Conservation (phyloP, 1,284 basidiomycete genomes). For the Ustilago trichophora region DNA sequence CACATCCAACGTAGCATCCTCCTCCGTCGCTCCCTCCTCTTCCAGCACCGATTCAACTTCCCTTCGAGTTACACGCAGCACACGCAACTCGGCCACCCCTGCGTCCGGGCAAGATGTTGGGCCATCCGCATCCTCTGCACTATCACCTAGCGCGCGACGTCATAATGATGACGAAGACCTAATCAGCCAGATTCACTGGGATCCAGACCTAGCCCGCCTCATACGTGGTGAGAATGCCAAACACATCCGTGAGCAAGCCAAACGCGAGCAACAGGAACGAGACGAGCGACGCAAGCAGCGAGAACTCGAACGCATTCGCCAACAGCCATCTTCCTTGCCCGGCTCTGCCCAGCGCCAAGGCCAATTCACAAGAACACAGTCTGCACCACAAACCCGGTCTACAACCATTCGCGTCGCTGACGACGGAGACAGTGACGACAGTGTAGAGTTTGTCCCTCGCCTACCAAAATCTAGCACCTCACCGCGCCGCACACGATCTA, state of each 20-base stretch:
- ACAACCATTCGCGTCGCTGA: background rate
- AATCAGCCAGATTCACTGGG: slow-evolving; percentile 31
- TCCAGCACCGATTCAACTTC: background rate
- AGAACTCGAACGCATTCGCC: slow-evolving; percentile 11
- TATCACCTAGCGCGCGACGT: background rate
- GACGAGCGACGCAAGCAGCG: slow-evolving; percentile 17
- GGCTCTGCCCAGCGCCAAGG: slow-evolving; percentile 2
- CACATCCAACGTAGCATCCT: background rate
- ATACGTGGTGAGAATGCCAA: slow-evolving; percentile 46
- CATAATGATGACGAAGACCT: background rate
- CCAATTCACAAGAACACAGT: slow-evolving; percentile 8
- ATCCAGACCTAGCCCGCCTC: slow-evolving; percentile 48
- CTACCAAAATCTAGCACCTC: slow-evolving; percentile 1
- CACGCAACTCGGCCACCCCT: slow-evolving; percentile 18
- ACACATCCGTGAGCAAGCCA: slow-evolving; percentile 45
- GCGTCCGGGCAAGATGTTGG: slow-evolving; percentile 10
- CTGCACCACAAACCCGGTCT: slow-evolving; percentile 9
- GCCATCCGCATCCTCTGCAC: background rate
- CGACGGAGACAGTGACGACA: slow-evolving; percentile 23
- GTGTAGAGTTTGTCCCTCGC: slow-evolving; percentile 15
- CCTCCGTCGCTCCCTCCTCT: background rate
- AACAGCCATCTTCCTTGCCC: slow-evolving; percentile 6
- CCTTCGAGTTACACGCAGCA: background rate
- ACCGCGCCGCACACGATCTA: slow-evolving; percentile 6
- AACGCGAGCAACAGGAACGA: slow-evolving; percentile 26